A percentile compares a stretch with the other conserved stretches of the same genome.
phyloP scores from a whole-genome alignment of 2,329 filamentous ascomycete genomes.

The Botryosphaeria dothidea region DNA sequence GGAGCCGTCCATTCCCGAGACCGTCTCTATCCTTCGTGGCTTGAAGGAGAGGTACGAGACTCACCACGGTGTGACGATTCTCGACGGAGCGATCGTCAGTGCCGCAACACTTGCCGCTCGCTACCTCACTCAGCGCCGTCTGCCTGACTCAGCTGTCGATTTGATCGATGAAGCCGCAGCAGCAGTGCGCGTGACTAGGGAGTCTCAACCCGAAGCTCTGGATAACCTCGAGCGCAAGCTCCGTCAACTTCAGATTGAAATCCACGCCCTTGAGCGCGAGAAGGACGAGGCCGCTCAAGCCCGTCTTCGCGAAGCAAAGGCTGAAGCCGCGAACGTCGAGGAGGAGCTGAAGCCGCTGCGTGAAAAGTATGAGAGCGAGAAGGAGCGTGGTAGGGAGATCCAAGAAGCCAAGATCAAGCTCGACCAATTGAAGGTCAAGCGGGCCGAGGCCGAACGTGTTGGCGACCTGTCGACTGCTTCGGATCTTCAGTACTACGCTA shows the following conservation, averaged over 20 bases:
- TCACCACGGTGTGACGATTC: constrained; percentile 95
- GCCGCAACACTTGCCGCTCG: constrained; percentile 89
- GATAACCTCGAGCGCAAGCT: constrained; percentile 90
- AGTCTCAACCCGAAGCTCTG: constrained; percentile 94
- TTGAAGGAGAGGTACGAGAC: constrained; percentile 98
- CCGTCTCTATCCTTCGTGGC: constrained; percentile 95
- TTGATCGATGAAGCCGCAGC: constrained; percentile 95
- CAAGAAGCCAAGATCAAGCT: constrained; percentile 95
- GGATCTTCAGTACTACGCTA: constrained; percentile 95
- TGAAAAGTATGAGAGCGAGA: constrained; percentile 94
- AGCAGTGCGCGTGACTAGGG: constrained; percentile 90
- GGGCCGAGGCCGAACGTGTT: constrained; percentile 87
- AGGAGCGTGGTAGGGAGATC: constrained; percentile 85
- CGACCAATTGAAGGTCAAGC: constrained; percentile 85
- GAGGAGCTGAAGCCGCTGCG: constrained; percentile 89
- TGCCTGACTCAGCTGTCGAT: constrained; percentile 96
- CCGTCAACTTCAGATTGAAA: constrained; percentile 94
- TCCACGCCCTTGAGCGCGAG: constrained; percentile 89
- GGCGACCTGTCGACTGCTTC: constrained; percentile 85
- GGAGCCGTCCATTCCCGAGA: constrained; percentile 85
- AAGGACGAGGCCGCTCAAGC: constrained; percentile 90
- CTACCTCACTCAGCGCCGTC: constrained; percentile 85
- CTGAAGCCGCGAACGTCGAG: constrained; percentile 90
- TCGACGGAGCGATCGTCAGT: constrained; percentile 88
- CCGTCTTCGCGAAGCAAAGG: constrained; percentile 78